Evolutionary conservation across 202 grass and related monocot species (phyloP).

Genomic region (Miscanthus sacchariflorus): DNA sequence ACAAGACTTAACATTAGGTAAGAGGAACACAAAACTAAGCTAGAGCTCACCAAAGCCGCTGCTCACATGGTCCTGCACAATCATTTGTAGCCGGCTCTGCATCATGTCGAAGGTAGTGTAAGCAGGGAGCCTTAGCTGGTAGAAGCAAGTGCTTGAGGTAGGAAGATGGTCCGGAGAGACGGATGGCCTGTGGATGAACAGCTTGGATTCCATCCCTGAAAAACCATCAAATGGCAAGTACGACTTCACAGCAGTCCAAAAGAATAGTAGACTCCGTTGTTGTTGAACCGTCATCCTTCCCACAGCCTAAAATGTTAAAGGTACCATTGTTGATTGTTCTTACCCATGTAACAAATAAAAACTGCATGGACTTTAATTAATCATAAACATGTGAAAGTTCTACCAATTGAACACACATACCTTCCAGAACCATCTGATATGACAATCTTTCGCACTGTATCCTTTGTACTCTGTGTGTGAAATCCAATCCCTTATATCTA

Average conservation of each 20-base stretch:
- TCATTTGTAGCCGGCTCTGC: slow-evolving; percentile 51
- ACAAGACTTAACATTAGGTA: no score
- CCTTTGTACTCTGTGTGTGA: slow-evolving; percentile 58
- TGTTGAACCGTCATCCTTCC: slow-evolving; percentile 59
- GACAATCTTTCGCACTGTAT: slow-evolving; percentile 56
- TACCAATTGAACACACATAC: slow-evolving; percentile 36
- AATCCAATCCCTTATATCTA: slow-evolving; percentile 72
- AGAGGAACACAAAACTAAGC: background rate
- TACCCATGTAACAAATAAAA: no score
- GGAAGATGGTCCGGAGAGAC: slow-evolving; percentile 58
- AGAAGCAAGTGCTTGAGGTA: slow-evolving; percentile 64
- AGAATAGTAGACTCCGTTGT: slow-evolving; percentile 63
- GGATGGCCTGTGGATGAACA: slow-evolving; percentile 52
- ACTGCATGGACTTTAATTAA: background rate
- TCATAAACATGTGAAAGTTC: background rate
- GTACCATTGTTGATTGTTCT: no score
- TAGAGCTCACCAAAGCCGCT: slow-evolving; percentile 54
- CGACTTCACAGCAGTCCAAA: slow-evolving; percentile 80
- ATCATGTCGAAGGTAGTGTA: slow-evolving; percentile 56
- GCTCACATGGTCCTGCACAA: slow-evolving; percentile 67
- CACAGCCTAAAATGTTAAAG: slow-evolving; percentile 49
- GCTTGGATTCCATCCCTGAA: slow-evolving; percentile 38
- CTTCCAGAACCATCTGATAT: slow-evolving; percentile 83
- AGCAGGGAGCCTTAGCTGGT: slow-evolving; percentile 53
- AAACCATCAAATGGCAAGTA: slow-evolving; percentile 72